Evolutionary conservation across 2,329 filamentous ascomycete genomes (phyloP), one percentile per base, ranked within the genome.

Genomic region (Fusarium globosum): DNA sequence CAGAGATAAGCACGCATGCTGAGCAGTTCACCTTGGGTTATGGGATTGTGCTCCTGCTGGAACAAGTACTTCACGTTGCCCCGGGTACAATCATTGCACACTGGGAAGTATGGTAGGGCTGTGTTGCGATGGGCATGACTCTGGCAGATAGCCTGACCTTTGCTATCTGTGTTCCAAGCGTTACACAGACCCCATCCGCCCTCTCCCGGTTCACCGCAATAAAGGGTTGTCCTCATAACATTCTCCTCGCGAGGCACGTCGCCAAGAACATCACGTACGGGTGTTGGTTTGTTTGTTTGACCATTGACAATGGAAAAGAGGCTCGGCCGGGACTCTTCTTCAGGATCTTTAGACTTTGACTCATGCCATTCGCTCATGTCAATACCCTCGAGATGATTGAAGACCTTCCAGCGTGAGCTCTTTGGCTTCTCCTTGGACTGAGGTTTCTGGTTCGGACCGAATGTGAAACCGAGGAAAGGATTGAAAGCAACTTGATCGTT

Each of bases 1-100:
- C 84, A 85, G 9, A 82, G 76, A 73, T 82, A 84, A 45, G 78
- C 78, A 7, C 84, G 80, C 76, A 84, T 79, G 38, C 39, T 52
- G n/a, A 80, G 36, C n/a, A 83, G 61, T 38, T 82, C 79, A 9
- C 26, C 35, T 15, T 23, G 36, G 3, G 63, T 68, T 42, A 80
- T 43, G 43, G 68, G 45, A n/a, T 55, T 61, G 12, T n/a, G 36
- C 2, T 63, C 13, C 12, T 49, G 64, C 3, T 59, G 21, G 41
- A 74, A 66, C 45, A 82, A 65, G 12, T 71, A 49, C 7, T 35
- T 28, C 20, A 71, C 69, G 68, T 71, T 76, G 4, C 21, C n/a
- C 4, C 57, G 12, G 55, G 79, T 60, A 71, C 83, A 85, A 2
- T 45, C 35, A 12, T 55, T 35, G 52, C 76, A 77, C 42, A 77